Evolutionary conservation across 78 protist genomes (phyloP).

Genomic region (Polysphondylium violaceum): DNA sequence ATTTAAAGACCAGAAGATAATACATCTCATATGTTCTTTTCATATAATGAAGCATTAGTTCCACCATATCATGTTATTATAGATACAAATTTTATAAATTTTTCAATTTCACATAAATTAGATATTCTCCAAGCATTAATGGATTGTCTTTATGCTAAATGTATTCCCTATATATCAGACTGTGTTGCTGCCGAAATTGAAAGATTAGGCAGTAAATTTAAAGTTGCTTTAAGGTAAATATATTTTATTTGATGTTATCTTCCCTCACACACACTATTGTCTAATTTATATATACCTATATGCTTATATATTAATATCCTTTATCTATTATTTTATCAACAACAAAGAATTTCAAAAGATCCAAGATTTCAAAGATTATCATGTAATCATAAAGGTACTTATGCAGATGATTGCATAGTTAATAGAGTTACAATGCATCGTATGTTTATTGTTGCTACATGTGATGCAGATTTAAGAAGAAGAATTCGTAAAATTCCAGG

Average conservation of each 20-base stretch:
- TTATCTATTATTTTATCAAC: conserved; percentile 12
- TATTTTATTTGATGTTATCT: too few relatives aligned
- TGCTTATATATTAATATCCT: not conserved
- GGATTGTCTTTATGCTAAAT: conserved; percentile 99
- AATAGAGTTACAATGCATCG: conserved; percentile 90
- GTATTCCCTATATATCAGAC: conserved; percentile 95
- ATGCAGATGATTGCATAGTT: conserved; percentile 99
- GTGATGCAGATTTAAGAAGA: conserved; percentile 98
- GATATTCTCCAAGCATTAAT: conserved; percentile 94
- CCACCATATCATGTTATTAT: conserved; percentile 99
- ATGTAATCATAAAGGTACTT: conserved; percentile 96
- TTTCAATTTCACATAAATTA: conserved; percentile 94
- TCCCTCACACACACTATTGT: not conserved
- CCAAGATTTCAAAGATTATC: conserved; percentile 96
- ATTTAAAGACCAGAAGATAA: conserved; percentile 70
- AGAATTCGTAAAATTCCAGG: conserved; percentile 98
- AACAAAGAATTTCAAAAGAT: conserved; percentile 97
- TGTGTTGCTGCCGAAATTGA: conserved; percentile 99
- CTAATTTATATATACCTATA: not conserved
- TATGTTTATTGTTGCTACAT: conserved; percentile 97
- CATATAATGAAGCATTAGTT: conserved; percentile 95
- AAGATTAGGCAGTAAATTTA: conserved; percentile 95
- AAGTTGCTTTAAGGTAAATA: conserved; percentile 89
- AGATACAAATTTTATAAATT: conserved; percentile 99
- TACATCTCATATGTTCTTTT: conserved; percentile 93